A percentile compares a stretch with the other conserved stretches of the same genome.
Evolutionary conservation across 176 grass and related monocot species (phyloP).

Genomic region (Oryza punctata): DNA sequence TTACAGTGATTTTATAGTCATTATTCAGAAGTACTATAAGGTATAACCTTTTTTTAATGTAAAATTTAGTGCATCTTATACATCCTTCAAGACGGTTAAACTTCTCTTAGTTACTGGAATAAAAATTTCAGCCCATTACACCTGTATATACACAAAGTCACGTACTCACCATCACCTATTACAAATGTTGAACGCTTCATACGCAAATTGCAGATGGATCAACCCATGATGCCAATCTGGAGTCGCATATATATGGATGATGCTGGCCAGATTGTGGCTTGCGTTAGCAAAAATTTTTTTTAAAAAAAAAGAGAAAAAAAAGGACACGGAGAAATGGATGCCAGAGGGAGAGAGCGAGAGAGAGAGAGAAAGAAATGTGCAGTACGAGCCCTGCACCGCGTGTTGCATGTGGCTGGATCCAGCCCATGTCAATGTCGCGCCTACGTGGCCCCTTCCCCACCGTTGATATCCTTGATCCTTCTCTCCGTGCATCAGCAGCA

Average conservation of each 20-base stretch:
- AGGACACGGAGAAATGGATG: conserved; percentile 18
- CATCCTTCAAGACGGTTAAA: no score
- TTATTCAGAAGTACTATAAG: rapidly evolving
- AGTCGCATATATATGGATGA: conserved; percentile 44
- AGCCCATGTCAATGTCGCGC: not conserved
- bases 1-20: no score
- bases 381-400: not conserved
- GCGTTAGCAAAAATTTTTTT: not conserved
- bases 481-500: not conserved
- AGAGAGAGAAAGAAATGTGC: conserved; percentile 10
- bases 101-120: no score
- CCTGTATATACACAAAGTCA: no score
- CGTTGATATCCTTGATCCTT: not conserved
- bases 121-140: no score
- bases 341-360: not conserved
- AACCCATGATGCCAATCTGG: conserved; percentile 8
- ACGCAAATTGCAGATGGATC: not conserved
- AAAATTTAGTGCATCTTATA: no score
- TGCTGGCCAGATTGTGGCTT: conserved; percentile 30
- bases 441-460: not conserved
- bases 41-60: no score
- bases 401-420: conserved; percentile 18
- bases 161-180: no score
- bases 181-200: not conserved
- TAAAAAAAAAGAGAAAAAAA: not conserved